These are phyloP conservation scores for Leptographium flavum DNA, from an alignment of 2,329 filamentous ascomycete species.

Conservation along the genomic window DNA sequence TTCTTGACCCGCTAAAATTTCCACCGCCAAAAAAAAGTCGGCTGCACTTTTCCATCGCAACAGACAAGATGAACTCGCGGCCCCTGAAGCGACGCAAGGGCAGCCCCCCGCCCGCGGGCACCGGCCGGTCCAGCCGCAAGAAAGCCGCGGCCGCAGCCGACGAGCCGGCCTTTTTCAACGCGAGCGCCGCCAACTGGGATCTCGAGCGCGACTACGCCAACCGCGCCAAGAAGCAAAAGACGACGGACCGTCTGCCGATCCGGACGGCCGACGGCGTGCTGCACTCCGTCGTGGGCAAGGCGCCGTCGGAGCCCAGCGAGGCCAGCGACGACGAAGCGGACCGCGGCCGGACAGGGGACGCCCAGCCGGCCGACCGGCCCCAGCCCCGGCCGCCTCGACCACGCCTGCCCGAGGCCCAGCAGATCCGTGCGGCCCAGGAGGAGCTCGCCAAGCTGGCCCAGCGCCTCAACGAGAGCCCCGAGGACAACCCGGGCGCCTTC, in stretches of 20 bases:
- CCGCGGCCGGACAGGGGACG: conserved; percentile 22
- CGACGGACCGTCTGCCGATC: conserved; percentile 67
- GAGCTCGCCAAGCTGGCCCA: conserved; percentile 74
- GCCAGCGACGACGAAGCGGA: conserved; percentile 36
- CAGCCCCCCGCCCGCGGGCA: conserved; percentile 34
- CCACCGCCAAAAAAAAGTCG: neutral
- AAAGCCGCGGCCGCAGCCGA: conserved; percentile 28
- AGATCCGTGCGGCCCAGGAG: conserved; percentile 79
- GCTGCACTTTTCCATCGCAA: neutral
- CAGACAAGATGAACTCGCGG: conserved; percentile 28
- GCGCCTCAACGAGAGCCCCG: conserved; percentile 78
- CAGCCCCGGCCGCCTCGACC: conserved; percentile 4
- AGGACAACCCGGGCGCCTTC: conserved; percentile 73
- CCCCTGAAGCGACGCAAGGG: conserved; percentile 44
- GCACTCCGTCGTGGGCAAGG: conserved; percentile 25
- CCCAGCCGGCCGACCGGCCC: conserved; percentile 32
- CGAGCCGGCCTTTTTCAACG: conserved; percentile 56
- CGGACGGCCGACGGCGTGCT: conserved; percentile 69
- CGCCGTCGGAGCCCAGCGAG: neutral
- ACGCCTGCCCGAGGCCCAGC: conserved; percentile 30
- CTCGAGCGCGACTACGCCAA: conserved; percentile 85
- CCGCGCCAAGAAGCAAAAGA: conserved; percentile 50
- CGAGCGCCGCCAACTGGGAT: conserved; percentile 70
- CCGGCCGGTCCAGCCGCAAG: conserved; percentile 21
- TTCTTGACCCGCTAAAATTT: neutral